Evolutionary conservation across 192 early-diverging fungal genomes (phyloP).

Genomic region (Backusella psychrophila): DNA sequence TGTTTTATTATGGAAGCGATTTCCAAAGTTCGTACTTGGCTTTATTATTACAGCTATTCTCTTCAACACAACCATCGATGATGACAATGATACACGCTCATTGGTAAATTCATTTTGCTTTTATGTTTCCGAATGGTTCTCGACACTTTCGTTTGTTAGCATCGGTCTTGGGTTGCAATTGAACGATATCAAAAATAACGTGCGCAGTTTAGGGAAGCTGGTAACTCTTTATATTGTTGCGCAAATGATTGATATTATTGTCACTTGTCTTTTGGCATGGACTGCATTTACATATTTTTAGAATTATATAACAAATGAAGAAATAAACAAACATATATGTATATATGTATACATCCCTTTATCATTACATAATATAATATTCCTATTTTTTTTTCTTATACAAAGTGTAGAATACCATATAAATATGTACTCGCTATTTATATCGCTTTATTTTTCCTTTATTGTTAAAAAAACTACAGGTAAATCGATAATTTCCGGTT

Average conservation of each 20-base stretch:
- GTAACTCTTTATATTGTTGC: slow-evolving; percentile 44
- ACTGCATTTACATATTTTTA: slow-evolving; percentile 37
- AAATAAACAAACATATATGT: neutral
- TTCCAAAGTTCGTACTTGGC: slow-evolving; percentile 53
- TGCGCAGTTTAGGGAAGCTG: slow-evolving; percentile 39
- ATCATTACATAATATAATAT: neutral
- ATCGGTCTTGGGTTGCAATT: slow-evolving; percentile 53
- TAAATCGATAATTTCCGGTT: neutral
- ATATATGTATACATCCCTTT: neutral
- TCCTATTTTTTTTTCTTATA: neutral
- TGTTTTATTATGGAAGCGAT: slow-evolving; percentile 44
- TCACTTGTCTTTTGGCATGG: slow-evolving; percentile 42
- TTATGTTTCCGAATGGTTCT: slow-evolving; percentile 52
- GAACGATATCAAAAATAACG: slow-evolving; percentile 43
- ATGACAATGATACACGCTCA: slow-evolving; percentile 18
- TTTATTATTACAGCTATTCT: slow-evolving; percentile 48
- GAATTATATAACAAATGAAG: neutral
- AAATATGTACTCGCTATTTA: no score
- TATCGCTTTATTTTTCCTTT: neutral
- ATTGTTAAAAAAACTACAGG: neutral
- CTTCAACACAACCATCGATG: slow-evolving; percentile 47
- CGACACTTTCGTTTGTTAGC: slow-evolving; percentile 51
- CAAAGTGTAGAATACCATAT: neutral
- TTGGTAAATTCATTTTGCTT: slow-evolving; percentile 48
- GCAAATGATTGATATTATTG: slow-evolving; percentile 48